phyloP scores from a whole-genome alignment of 192 early-diverging fungal species.

The Allomyces macrogynus region DNA sequence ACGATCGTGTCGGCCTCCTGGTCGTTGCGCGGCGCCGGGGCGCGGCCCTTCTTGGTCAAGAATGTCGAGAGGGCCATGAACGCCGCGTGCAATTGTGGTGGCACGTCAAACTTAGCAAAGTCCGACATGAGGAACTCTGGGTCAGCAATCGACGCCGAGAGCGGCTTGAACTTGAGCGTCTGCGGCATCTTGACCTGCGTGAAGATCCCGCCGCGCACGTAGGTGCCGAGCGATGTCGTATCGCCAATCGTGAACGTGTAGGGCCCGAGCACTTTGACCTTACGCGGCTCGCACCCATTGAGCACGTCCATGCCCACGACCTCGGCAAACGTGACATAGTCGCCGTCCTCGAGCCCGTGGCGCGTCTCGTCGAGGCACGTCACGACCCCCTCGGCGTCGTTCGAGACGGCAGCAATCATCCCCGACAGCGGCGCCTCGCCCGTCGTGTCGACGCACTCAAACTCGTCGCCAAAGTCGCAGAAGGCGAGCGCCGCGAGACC shows the following conservation, averaged over 20 bases:
- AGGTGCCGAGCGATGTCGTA: conserved; percentile 49
- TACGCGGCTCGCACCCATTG: conserved; percentile 56
- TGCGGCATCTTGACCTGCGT: conserved; percentile 90
- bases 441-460: conserved; percentile 66
- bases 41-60: conserved; percentile 32
- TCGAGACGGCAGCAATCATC: conserved; percentile 69
- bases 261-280: conserved; percentile 43
- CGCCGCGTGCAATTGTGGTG: conserved; percentile 69
- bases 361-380: conserved; percentile 90
- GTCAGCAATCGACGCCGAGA: conserved; percentile 48
- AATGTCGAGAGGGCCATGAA: conserved; percentile 92
- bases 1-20: conserved; percentile 68
- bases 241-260: conserved; percentile 97
- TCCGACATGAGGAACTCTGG: conserved; percentile 80
- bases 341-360: conserved; percentile 95
- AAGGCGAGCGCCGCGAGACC: conserved; percentile 88
- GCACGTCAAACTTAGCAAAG: conserved; percentile 95
- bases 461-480: conserved; percentile 87
- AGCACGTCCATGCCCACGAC: conserved; percentile 80
- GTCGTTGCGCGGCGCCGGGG: conserved; percentile 72
- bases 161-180: conserved; percentile 51
- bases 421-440: conserved; percentile 83
- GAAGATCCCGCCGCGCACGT: conserved; percentile 73
- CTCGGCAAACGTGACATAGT: conserved; percentile 84
- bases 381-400: conserved; percentile 62